Conservation (phyloP, 345 rosid genomes). For the Eucalyptus leucophloia region DNA sequence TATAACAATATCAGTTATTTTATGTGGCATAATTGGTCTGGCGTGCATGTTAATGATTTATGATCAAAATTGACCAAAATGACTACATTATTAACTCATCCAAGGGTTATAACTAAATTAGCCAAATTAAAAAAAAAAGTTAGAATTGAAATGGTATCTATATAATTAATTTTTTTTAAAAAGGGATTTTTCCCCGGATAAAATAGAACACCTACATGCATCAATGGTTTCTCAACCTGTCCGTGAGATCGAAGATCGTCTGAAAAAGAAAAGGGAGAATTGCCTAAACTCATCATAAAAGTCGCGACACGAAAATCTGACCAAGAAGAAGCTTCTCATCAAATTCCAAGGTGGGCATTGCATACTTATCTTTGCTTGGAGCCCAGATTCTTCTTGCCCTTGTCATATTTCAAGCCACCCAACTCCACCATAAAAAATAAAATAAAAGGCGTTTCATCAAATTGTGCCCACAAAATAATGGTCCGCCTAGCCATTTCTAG, state of each 20-base stretch:
- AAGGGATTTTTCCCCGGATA: neutral
- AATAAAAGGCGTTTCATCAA: neutral
- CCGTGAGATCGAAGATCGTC: neutral
- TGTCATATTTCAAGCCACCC: neutral
- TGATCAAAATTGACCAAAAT: no score
- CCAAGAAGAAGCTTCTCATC: neutral
- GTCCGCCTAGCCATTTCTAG: neutral
- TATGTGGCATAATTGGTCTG: fast-evolving
- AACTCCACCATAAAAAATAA: neutral
- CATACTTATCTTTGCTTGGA: neutral
- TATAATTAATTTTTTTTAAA: no score
- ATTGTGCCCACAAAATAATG: neutral
- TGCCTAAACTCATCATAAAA: neutral
- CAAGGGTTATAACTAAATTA: no score
- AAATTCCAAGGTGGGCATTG: neutral
- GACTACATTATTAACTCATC: no score
- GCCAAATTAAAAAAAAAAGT: no score
- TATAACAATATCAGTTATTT: fast-evolving
- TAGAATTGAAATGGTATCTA: no score
- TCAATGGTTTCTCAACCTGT: neutral
- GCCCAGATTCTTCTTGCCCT: neutral
- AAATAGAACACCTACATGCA: neutral
- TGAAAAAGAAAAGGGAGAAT: neutral
- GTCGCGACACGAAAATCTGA: neutral
- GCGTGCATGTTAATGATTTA: no score